Percentiles rank a stretch among this genome's conserved stretches.
These are phyloP conservation scores for Helianthus annuus DNA, from an alignment of 129 eudicot genomes.

Conservation along the genomic window DNA sequence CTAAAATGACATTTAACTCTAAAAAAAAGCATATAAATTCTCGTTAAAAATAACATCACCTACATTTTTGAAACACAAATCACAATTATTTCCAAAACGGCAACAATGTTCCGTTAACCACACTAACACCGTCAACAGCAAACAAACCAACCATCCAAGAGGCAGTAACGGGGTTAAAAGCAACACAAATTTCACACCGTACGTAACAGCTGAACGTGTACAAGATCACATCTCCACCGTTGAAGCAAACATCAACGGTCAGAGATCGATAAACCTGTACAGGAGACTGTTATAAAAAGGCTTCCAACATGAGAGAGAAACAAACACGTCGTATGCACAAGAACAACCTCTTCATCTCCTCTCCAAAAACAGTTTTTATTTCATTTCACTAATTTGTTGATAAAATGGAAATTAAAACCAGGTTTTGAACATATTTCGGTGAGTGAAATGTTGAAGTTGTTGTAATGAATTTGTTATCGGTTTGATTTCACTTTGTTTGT, in stretches of 20 bases:
- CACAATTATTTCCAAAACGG: conserved; percentile 17
- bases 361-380: conserved; percentile 28
- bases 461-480: conserved; percentile 11
- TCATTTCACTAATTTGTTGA: conserved; percentile 15
- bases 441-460: conserved; percentile 49
- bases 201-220: conserved; percentile 31
- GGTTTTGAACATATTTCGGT: conserved; percentile 27
- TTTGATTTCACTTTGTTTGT: conserved; percentile 11
- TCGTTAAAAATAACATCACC: not conserved
- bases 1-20: too few species aligned
- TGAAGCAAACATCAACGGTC: conserved; percentile 32
- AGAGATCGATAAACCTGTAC: conserved; percentile 39
- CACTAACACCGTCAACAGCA: conserved; percentile 31
- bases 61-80: not conserved
- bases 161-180: conserved; percentile 21
- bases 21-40: too few species aligned
- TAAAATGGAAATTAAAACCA: conserved; percentile 14
- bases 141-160: conserved; percentile 2
- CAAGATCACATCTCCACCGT: conserved; percentile 41
- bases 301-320: conserved; percentile 43
- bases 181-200: conserved; percentile 22
- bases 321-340: conserved; percentile 36
- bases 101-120: conserved; percentile 38
- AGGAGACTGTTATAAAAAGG: conserved; percentile 46
- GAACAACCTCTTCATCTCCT: conserved; percentile 35